phyloP scores from a whole-genome alignment of 495 filamentous ascomycete genomes.

The Terfezia claveryi region DNA sequence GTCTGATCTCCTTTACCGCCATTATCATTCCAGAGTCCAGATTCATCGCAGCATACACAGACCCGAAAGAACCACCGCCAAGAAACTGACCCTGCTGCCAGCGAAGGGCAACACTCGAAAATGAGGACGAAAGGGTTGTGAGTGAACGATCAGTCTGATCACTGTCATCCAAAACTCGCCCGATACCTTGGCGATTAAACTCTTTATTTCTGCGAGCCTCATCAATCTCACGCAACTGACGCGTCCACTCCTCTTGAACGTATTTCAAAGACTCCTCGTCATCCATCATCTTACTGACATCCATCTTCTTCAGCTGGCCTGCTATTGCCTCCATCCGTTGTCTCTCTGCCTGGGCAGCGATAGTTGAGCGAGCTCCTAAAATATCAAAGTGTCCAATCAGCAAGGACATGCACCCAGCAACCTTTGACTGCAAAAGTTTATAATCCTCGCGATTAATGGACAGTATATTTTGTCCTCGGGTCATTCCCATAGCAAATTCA shows the following conservation, averaged over 20 bases:
- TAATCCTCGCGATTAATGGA: conserved; percentile 75
- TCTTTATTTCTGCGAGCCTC: conserved; percentile 52
- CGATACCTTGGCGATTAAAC: conserved; percentile 72
- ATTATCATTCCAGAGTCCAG: conserved; percentile 86
- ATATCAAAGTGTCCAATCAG: conserved; percentile 98
- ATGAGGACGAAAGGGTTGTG: conserved; percentile 76
- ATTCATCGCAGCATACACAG: conserved; percentile 92
- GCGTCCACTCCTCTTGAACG: conserved; percentile 49
- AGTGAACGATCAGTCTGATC: conserved; percentile 90
- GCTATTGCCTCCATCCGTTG: conserved; percentile 54
- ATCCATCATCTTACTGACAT: conserved; percentile 52
- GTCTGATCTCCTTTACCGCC: conserved; percentile 94
- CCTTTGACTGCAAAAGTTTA: conserved; percentile 55
- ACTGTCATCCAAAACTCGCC: conserved; percentile 73
- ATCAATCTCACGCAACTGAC: conserved; percentile 52
- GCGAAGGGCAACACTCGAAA: conserved; percentile 79
- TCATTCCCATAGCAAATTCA: conserved; percentile 95
- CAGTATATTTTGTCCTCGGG: conserved; percentile 71
- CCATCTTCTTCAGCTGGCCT: conserved; percentile 50
- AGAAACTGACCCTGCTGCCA: conserved; percentile 98
- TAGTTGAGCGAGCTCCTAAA: conserved; percentile 80
- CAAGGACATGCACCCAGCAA: conserved; percentile 91
- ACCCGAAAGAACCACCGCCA: conserved; percentile 89
- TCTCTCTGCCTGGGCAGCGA: conserved; percentile 81
- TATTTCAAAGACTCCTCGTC: conserved; percentile 63